These are phyloP conservation scores for Hyphodiscus sp. DNA, from an alignment of 2,329 filamentous ascomycete species.

Conservation along the genomic window DNA sequence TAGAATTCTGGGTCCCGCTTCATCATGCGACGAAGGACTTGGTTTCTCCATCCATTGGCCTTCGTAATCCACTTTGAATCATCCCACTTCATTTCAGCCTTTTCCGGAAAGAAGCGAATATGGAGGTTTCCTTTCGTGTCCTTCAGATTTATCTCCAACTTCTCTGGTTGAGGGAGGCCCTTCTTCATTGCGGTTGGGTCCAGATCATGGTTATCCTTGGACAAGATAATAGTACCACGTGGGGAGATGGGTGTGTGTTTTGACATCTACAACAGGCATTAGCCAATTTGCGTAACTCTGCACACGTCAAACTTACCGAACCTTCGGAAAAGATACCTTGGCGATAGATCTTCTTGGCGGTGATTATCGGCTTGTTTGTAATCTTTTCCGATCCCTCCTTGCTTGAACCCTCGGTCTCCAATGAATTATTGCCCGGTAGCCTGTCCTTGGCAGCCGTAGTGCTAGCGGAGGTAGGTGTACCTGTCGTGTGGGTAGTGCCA, in stretches of 20 bases:
- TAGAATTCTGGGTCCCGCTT: conserved; percentile 1
- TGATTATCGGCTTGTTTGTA: too few species aligned
- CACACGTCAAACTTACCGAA: too few species aligned
- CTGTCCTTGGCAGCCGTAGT: too few species aligned
- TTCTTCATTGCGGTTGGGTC: background rate
- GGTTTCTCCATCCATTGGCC: conserved; percentile 5
- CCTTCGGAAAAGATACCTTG: too few species aligned
- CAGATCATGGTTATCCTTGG: background rate
- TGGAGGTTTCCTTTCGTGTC: background rate
- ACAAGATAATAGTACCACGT: background rate
- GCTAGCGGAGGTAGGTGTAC: too few species aligned
- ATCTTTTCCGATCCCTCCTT: too few species aligned
- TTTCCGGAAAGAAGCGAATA: background rate
- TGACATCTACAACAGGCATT: background rate
- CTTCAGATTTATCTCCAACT: background rate
- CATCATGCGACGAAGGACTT: conserved; percentile 4
- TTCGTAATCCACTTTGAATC: conserved; percentile 3
- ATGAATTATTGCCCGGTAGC: too few species aligned
- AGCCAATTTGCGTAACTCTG: too few species aligned
- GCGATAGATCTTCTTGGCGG: too few species aligned
- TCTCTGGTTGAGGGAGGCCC: background rate
- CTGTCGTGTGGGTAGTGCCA: too few species aligned
- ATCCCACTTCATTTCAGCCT: conserved; percentile 13
- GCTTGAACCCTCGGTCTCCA: too few species aligned
- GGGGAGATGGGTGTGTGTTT: background rate